These are phyloP conservation scores for Escovopsis weberi DNA, from an alignment of 2,329 filamentous ascomycete genomes.

Conservation along the genomic window DNA sequence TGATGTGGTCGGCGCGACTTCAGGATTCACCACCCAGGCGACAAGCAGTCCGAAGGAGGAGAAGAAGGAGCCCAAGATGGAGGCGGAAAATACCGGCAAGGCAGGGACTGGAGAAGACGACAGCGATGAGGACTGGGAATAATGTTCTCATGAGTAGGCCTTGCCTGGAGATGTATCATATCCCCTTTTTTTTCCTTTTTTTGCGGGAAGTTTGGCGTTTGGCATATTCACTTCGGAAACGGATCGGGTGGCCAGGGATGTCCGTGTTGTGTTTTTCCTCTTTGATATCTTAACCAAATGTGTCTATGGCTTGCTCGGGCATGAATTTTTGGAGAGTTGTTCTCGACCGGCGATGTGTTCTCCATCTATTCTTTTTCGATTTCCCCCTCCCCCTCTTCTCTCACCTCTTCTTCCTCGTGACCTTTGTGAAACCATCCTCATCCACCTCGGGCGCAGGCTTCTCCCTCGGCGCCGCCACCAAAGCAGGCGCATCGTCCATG, in stretches of 20 bases:
- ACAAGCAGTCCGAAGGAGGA: conserved; percentile 55
- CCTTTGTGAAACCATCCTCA: conserved; percentile 69
- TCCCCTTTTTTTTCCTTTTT: conserved; percentile 6
- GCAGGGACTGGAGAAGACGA: conserved; percentile 31
- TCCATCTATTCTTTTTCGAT: conserved; percentile 3
- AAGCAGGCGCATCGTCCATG: conserved; percentile 54
- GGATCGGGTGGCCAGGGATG: conserved; percentile 5
- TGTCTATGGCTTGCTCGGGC: conserved; percentile 11
- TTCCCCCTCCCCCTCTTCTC: conserved; percentile 11
- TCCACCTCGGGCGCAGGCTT: conserved; percentile 58
- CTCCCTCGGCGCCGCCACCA: conserved; percentile 43
- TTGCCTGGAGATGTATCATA: not conserved
- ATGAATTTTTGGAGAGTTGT: conserved; percentile 9
- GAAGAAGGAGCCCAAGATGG: conserved; percentile 20
- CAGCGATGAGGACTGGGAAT: conserved; percentile 63
- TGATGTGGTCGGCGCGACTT: conserved; percentile 71
- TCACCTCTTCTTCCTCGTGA: conserved; percentile 52
- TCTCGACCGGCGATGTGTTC: not conserved
- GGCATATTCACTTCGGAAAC: conserved; percentile 9
- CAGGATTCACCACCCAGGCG: conserved; percentile 68
- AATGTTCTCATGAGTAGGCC: conserved; percentile 9
- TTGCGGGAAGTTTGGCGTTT: conserved; percentile 17
- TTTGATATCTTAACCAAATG: not conserved
- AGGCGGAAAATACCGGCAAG: conserved; percentile 21
- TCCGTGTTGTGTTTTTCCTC: not conserved